phyloP scores from a whole-genome alignment of 163 green algal species.

The Scenedesmus sp. region DNA sequence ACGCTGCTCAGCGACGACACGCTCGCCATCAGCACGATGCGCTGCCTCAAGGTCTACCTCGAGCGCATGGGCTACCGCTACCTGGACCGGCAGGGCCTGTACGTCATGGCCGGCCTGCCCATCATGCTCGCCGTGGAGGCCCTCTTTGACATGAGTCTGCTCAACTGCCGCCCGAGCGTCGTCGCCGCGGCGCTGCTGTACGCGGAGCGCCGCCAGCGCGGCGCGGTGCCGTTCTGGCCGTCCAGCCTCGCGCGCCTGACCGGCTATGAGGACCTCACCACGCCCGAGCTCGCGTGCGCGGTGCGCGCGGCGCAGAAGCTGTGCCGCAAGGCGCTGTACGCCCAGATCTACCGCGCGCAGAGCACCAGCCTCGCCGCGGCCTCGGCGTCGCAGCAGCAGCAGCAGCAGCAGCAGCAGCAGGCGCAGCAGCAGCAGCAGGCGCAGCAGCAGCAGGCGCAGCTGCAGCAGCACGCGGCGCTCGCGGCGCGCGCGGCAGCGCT shows the following conservation, averaged over 20 bases:
- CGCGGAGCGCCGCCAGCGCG: slow-evolving; percentile 73
- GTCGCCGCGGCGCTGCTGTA: slow-evolving; percentile 85
- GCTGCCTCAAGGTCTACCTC: slow-evolving; percentile 83
- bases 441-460: neutral
- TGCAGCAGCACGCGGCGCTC: too few relatives aligned
- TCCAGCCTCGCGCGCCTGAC: slow-evolving; percentile 77
- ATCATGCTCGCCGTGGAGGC: slow-evolving; percentile 64
- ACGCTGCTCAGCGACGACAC: slow-evolving; percentile 65
- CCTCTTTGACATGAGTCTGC: slow-evolving; percentile 65
- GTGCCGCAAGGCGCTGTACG: slow-evolving; percentile 58
- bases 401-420: slow-evolving; percentile 30
- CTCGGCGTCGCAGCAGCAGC: neutral
- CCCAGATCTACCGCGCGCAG: slow-evolving; percentile 57
- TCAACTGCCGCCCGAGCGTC: slow-evolving; percentile 86
- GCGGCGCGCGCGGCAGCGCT: too few relatives aligned
- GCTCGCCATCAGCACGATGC: slow-evolving; percentile 73
- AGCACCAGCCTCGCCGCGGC: slow-evolving; percentile 5
- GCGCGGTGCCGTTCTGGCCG: slow-evolving; percentile 81
- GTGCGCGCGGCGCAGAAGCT: slow-evolving; percentile 67
- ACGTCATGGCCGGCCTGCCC: slow-evolving; percentile 58
- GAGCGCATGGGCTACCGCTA: slow-evolving; percentile 71
- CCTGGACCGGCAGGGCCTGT: slow-evolving; percentile 41
- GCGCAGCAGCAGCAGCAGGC: neutral
- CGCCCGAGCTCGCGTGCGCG: slow-evolving; percentile 58
- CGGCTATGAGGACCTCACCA: slow-evolving; percentile 69